Evolutionary conservation across 1,139 yeast genomes (phyloP), one percentile per base, ranked within the genome.

Genomic region (Taphrina wiesneri): DNA sequence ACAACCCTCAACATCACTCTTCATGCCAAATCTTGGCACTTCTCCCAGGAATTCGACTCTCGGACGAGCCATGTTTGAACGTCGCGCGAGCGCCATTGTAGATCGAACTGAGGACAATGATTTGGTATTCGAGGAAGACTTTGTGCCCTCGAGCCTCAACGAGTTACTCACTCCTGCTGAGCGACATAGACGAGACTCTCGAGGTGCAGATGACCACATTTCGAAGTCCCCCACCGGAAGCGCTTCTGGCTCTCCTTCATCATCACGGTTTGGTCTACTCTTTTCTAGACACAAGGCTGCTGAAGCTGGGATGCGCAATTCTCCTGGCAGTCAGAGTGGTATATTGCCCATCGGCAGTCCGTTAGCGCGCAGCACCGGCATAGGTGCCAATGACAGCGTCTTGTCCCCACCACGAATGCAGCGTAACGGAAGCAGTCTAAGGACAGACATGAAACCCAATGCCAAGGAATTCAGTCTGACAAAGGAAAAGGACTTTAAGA

Each of bases 161-260:
- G 95, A 88, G 71, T 78, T 88, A 64, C 77, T 90, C 57, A 89
- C 96, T 0, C 96, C 96, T 0, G 90, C 86, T 71, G 96, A 90
- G 73, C 77, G 87, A 32, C 78, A 80, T 70, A 78, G 96, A 68
- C 80, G 95, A 59, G 86, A 83, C 69, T 85, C 90, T 5, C 78
- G 88, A 6, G 69, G n/a, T 70, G 11, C 53, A 34, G 56, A 41
- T 15, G 53, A 41, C 28, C 47, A 62, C 36, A 23, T 51, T 7
- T 60, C 64, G 19, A 60, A 60, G 51, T 49, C 59, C 2, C 65
- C 59, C 0, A 62, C 60, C 23, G 65, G 65, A 17, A 51, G 59
- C 21, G 23, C 46, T 13, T 32, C 54, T 6, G 59, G 60, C 17
- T 49, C 63, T 2, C 66, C 66, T 1, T 56, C 63, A 13, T 46